phyloP scores from a whole-genome alignment of 257 asterid genomes.

The Penstemon eatonii region DNA sequence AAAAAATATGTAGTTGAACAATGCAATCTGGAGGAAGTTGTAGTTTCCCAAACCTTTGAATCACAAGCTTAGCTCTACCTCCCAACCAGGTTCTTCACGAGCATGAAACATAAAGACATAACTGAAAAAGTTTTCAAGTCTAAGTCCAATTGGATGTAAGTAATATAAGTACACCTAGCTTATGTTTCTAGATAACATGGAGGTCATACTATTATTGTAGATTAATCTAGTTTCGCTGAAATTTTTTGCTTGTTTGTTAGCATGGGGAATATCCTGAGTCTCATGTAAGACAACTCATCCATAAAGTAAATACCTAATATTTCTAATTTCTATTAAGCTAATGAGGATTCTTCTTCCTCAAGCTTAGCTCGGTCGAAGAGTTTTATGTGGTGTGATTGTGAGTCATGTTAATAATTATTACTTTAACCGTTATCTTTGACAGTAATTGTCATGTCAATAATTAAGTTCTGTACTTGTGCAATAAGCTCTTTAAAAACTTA shows the following conservation, averaged over 20 bases:
- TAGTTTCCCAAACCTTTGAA: neutral
- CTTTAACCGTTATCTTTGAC: too few relatives aligned
- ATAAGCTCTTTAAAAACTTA: neutral
- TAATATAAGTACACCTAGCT: neutral
- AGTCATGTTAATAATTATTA: too few relatives aligned
- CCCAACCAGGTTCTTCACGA: neutral
- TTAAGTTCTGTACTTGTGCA: neutral
- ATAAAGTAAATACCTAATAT: too few relatives aligned
- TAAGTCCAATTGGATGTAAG: neutral
- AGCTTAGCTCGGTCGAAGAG: neutral
- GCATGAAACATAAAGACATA: too few relatives aligned
- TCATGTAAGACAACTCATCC: too few relatives aligned
- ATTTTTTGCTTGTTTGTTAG: too few relatives aligned
- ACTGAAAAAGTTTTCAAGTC: too few relatives aligned
- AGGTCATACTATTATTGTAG: neutral
- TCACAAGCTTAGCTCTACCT: neutral
- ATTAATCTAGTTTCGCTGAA: neutral
- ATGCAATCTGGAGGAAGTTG: neutral
- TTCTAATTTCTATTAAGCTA: too few relatives aligned
- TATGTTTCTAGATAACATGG: neutral
- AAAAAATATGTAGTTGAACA: neutral
- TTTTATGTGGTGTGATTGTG: too few relatives aligned
- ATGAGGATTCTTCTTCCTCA: too few relatives aligned
- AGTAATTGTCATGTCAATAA: neutral
- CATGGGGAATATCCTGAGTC: too few relatives aligned